These are phyloP conservation scores for Boletus sp. DNA, from an alignment of 768 basidiomycete species.

Conservation along the genomic window DNA sequence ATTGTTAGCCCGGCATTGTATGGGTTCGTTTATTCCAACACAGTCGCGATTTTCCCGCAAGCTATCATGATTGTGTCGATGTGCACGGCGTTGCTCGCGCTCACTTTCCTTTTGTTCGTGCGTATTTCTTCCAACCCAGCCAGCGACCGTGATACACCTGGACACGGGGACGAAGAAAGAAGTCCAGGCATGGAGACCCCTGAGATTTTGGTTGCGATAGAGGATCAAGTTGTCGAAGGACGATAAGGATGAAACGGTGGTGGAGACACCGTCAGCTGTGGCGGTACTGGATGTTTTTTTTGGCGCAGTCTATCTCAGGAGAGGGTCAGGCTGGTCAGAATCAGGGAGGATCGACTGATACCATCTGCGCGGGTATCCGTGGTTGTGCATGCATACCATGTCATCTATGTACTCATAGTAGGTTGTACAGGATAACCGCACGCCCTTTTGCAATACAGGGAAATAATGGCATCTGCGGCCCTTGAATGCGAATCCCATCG, in stretches of 20 bases:
- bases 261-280: neutral
- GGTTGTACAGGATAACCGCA: neutral
- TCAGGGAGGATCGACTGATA: neutral
- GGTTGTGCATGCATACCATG: neutral
- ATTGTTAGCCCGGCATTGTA: conserved; percentile 72
- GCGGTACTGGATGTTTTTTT: neutral
- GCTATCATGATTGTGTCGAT: conserved; percentile 64
- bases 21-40: conserved; percentile 66
- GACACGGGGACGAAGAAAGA: conserved; percentile 4
- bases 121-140: conserved; percentile 30
- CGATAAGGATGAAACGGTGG: neutral
- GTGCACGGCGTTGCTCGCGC: conserved; percentile 37
- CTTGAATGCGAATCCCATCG: neutral
- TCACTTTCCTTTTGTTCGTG: conserved; percentile 47
- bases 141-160: neutral
- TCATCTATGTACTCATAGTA: neutral
- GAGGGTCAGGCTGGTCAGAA: neutral
- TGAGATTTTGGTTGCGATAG: neutral
- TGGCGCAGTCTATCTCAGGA: neutral
- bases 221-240: conserved; percentile 1
- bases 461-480: neutral
- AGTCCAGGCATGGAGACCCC: neutral
- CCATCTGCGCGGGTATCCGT: neutral
- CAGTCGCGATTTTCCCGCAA: conserved; percentile 65
- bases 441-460: neutral